Evolutionary conservation across 2,329 filamentous ascomycete genomes (phyloP).

Genomic region (Keithomyces neogunnii): DNA sequence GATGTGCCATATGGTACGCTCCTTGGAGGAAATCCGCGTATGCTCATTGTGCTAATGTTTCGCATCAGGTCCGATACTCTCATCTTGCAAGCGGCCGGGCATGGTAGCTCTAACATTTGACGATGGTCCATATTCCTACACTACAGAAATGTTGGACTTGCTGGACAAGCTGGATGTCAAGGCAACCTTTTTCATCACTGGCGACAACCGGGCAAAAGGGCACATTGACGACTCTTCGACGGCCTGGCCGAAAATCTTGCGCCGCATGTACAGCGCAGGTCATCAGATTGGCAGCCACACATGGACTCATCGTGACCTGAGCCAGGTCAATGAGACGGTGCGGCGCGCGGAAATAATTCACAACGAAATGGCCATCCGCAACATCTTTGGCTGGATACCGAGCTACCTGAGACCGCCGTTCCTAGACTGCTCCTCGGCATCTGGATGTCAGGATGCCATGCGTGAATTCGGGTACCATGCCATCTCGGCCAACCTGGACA

Average conservation of each 20-base stretch:
- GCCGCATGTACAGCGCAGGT: constrained; percentile 30
- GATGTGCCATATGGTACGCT: constrained; percentile 28
- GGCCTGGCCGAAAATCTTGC: constrained; percentile 27
- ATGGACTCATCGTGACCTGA: constrained; percentile 37
- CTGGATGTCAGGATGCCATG: constrained; percentile 30
- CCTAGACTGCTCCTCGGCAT: constrained; percentile 30
- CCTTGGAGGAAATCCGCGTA: no score
- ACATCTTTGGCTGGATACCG: constrained; percentile 32
- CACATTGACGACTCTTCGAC: constrained; percentile 29
- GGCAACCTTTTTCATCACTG: constrained; percentile 34
- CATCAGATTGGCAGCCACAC: constrained; percentile 40
- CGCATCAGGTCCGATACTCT: constrained; percentile 17
- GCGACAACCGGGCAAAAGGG: constrained; percentile 31
- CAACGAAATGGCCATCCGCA: constrained; percentile 35
- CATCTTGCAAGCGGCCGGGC: constrained; percentile 23
- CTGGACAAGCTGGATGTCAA: constrained; percentile 21
- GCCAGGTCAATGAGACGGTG: constrained; percentile 22
- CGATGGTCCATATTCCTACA: constrained; percentile 36
- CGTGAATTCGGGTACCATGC: constrained; percentile 43
- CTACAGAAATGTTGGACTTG: constrained; percentile 30
- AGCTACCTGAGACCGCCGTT: constrained; percentile 37
- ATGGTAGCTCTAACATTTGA: constrained; percentile 38
- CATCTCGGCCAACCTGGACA: constrained; percentile 50
- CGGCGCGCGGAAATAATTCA: constrained; percentile 31
- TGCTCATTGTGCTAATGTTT: not conserved